Base-by-base conservation (phyloP, 1,284 basidiomycete genomes). In the Phlebopus sp. region DNA sequence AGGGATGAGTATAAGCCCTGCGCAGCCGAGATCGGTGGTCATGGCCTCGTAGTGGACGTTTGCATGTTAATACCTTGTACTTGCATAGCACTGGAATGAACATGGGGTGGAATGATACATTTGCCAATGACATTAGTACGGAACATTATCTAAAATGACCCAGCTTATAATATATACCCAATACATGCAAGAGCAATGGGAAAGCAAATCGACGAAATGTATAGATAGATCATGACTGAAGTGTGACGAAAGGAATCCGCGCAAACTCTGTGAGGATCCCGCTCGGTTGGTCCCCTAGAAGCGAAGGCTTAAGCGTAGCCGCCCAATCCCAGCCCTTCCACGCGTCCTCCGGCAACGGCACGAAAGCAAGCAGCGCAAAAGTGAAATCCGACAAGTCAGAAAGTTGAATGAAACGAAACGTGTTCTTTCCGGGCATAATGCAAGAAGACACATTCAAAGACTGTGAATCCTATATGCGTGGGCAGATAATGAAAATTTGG, bases 1-100 rank as follows among this genome's bases (percentile, higher is more conserved):
- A 11, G 82, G 79, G 21, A 90, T 90, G 87, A 90, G 85, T 54
- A 90, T 90, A 54, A 87, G 86, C 55, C 86, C 86, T 15, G 67
- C 62, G 21, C 63, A 53, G 7, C 49, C 61, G 17, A 49, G 15
- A 34, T 37, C 53, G 5, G 43, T 53, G 19, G 21, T 59, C 17
- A 54, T 59, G 52, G 41, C 37, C 7, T 52, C 48, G 7, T 59
- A 57, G 49, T 8, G n/a, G 8, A n/a, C 27, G 15, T 5, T 19
- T 11, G n/a, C n/a, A 31, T 19, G 25, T 5, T n/a, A 41, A n/a
- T 15, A 13, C 18, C 5, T 41, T 42, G 29, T 15, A 19, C 40
- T n/a, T 30, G 30, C 29, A 15, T 29, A 40, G 31, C 30, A 34
- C 17, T 13, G 21, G 23, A 11, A 46, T 15, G 37, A 46, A 18